Percentiles rank a stretch among this genome's conserved stretches.
Evolutionary conservation across 306 rosid species (phyloP).

Genomic region (Sechiopsis laciniata): DNA sequence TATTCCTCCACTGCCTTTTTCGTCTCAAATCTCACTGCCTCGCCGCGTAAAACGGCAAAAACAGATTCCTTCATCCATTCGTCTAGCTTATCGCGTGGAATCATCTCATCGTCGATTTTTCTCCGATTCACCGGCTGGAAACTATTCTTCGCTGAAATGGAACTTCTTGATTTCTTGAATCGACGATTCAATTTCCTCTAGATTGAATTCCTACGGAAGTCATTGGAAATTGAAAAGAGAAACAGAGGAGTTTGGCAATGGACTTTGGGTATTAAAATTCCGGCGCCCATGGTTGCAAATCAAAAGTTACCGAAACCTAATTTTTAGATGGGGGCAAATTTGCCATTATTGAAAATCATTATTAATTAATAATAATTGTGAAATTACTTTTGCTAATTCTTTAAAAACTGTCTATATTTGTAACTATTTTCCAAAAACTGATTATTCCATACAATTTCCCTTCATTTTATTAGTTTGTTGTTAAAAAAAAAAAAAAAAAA

Average conservation of each 20-base stretch:
- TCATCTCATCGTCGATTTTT: neutral
- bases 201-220: constrained; percentile 16
- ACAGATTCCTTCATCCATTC: constrained; percentile 24
- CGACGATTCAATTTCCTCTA: constrained; percentile 18
- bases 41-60: neutral
- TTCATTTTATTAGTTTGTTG: no score
- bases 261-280: neutral
- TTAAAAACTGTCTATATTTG: no score
- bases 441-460: no score
- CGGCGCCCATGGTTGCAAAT: no score
- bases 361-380: no score
- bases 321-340: no score
- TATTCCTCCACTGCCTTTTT: constrained; percentile 19
- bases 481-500: no score
- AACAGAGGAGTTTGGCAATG: neutral
- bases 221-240: neutral
- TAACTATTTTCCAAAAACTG: no score
- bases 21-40: constrained; percentile 14
- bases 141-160: neutral
- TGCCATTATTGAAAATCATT: no score
- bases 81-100: constrained; percentile 6
- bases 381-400: no score
- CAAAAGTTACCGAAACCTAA: no score
- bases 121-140: neutral
- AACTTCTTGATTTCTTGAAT: neutral